Evolutionary conservation across 2,329 filamentous ascomycete genomes (phyloP), one percentile per base, ranked within the genome.

Genomic region (Graphiopsis chlorocephala): DNA sequence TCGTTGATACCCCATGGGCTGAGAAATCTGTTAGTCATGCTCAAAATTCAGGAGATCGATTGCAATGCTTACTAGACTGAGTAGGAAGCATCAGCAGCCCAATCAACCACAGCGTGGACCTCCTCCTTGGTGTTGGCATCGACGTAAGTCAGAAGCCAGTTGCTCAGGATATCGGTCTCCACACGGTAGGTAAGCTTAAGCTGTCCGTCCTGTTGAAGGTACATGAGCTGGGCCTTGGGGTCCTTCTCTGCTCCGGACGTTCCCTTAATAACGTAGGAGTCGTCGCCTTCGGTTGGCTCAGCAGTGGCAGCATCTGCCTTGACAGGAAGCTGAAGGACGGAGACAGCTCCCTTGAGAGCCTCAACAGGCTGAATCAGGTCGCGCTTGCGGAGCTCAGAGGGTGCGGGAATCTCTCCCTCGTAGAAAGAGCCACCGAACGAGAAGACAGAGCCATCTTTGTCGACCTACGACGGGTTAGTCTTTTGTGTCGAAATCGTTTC

Each of bases 131-230:
- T 78, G 4, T 74, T 72, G 4, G 84, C 83, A 60, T 87, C 82
- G 33, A 87, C 80, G 69, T 87, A 88, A 1, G 83, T 83, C 48
- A 86, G 73, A n/a, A 87, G 79, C 84, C 84, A 88, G 75, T 86
- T 84, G 66, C 82, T 80, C 10, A 78, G 65, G 47, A 86, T 74
- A 64, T 87, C 84, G 2, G 85, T 87, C 78, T 87, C 85, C 12
- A 88, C 77, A 70, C 85, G 78, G 85, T 85, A 88, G 0, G 83
- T 78, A 23, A 87, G 76, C 7, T 78, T 78, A 4, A 88, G 76
- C 1, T 70, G 75, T 55, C 79, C 80, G 47, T 84, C 80, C 65
- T 81, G 83, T 69, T 81, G 77, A 48, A 86, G 78, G 74, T 87
- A 88, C 42, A 85, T 81, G 2, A 87, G 78, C 66, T 81, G 81